These are phyloP conservation scores for Phlebiopsis gigantea DNA, from an alignment of 768 basidiomycete genomes.

Conservation along the genomic window DNA sequence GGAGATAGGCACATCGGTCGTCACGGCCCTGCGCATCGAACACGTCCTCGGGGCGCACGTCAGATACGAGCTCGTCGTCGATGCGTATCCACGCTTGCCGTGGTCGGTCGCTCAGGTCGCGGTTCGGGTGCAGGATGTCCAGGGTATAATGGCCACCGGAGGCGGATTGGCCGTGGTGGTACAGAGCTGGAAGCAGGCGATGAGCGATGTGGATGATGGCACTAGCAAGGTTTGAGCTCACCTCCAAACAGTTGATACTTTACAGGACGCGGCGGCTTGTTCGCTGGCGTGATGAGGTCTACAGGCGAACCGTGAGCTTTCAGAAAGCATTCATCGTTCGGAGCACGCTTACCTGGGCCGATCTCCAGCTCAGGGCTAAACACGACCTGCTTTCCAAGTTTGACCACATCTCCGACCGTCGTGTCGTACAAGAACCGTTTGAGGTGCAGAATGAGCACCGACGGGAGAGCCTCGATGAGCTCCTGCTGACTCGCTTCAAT, in stretches of 20 bases:
- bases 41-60: constrained; percentile 69
- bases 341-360: constrained; percentile 46
- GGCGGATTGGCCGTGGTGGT: constrained; percentile 90
- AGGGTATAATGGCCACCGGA: constrained; percentile 95
- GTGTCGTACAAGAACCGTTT: constrained; percentile 90
- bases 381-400: constrained; percentile 75
- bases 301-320: not conserved
- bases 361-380: constrained; percentile 79
- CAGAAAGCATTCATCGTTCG: not conserved
- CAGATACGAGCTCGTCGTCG: constrained; percentile 85
- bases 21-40: constrained; percentile 46
- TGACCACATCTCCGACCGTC: constrained; percentile 69
- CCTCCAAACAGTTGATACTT: constrained; percentile 84
- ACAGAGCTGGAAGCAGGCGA: constrained; percentile 50
- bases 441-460: constrained; percentile 81
- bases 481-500: constrained; percentile 71
- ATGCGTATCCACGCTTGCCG: constrained; percentile 86
- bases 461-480: constrained; percentile 78
- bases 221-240: too few relatives aligned
- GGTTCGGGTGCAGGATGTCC: constrained; percentile 74
- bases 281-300: constrained; percentile 60
- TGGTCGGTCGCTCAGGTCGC: constrained; percentile 38
- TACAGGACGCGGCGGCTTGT: constrained; percentile 38
- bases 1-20: constrained; percentile 79
- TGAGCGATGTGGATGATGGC: not conserved